Evolutionary conservation across 176 grass and related monocot species (phyloP).

Genomic region (Luzula sylvatica): DNA sequence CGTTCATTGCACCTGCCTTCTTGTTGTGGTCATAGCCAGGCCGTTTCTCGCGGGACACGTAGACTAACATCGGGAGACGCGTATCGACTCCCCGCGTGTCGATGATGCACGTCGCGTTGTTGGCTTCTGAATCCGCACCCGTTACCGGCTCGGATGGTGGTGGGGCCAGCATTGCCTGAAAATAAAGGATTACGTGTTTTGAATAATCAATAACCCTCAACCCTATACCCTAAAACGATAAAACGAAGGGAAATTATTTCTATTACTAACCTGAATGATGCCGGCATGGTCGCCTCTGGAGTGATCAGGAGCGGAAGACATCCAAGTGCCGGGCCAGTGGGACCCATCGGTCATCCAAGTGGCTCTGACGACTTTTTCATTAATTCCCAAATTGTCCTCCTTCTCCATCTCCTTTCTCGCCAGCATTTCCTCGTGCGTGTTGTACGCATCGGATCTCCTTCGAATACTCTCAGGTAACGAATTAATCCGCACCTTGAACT

Average conservation of each 20-base stretch:
- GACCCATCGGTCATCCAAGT: slow-evolving; percentile 92
- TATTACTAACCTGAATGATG: slow-evolving; percentile 84
- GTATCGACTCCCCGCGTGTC: slow-evolving; percentile 65
- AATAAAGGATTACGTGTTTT: not conserved
- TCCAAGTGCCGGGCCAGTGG: slow-evolving; percentile 76
- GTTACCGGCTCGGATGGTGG: slow-evolving; percentile 53
- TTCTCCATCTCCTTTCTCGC: slow-evolving; percentile 35
- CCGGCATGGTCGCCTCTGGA: slow-evolving; percentile 74
- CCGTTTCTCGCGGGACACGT: slow-evolving; percentile 75
- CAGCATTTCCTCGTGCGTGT: slow-evolving; percentile 73
- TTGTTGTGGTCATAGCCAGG: slow-evolving; percentile 94
- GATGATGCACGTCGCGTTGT: slow-evolving; percentile 25
- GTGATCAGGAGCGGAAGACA: slow-evolving; percentile 34
- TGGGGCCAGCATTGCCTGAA: slow-evolving; percentile 78
- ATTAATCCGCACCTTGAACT: slow-evolving; percentile 57
- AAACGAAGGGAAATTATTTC: not conserved
- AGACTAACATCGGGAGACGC: slow-evolving; percentile 85
- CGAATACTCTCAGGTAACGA: slow-evolving; percentile 55
- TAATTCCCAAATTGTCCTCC: slow-evolving; percentile 19
- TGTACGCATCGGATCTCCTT: slow-evolving; percentile 78
- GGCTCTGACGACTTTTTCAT: slow-evolving; percentile 29
- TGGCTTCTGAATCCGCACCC: slow-evolving; percentile 32
- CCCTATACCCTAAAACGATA: not conserved
- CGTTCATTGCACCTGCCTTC: slow-evolving; percentile 88
- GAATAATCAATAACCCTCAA: not conserved